Conservation (phyloP, 202 grass and related monocot species). For the Cymbopogon flexuosus region DNA sequence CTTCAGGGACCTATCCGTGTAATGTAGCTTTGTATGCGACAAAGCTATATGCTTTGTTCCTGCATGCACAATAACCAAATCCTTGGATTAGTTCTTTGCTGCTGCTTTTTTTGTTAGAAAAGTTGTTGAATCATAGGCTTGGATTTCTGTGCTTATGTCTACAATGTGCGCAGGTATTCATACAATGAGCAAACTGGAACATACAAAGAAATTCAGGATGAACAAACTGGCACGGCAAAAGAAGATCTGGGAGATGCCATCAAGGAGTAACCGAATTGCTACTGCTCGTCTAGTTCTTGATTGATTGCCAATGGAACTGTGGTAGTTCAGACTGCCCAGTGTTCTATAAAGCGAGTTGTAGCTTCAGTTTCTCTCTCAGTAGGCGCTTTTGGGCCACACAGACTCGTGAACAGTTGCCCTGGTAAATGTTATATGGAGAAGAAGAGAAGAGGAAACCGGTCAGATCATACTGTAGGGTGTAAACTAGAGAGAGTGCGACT, state of each 20-base stretch:
- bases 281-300: background rate
- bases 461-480: background rate
- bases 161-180: constrained; percentile 55
- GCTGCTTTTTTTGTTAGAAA: background rate
- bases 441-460: background rate
- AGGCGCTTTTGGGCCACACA: background rate
- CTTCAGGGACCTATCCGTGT: too few relatives aligned
- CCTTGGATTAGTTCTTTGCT: background rate
- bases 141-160: background rate
- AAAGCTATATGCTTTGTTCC: background rate
- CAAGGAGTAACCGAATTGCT: constrained; percentile 25
- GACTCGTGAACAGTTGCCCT: background rate
- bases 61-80: background rate
- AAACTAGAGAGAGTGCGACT: background rate
- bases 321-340: background rate
- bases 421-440: background rate
- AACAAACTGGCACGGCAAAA: constrained; percentile 36
- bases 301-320: background rate
- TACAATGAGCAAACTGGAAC: constrained; percentile 69
- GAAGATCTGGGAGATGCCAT: constrained; percentile 26
- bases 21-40: background rate
- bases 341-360: background rate
- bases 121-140: background rate
- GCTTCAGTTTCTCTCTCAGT: constrained; percentile 1
- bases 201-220: constrained; percentile 65